Evolutionary conservation across 805 yeast genomes (phyloP), one percentile per base, ranked within the genome.

Genomic region (Starmera caribaea): DNA sequence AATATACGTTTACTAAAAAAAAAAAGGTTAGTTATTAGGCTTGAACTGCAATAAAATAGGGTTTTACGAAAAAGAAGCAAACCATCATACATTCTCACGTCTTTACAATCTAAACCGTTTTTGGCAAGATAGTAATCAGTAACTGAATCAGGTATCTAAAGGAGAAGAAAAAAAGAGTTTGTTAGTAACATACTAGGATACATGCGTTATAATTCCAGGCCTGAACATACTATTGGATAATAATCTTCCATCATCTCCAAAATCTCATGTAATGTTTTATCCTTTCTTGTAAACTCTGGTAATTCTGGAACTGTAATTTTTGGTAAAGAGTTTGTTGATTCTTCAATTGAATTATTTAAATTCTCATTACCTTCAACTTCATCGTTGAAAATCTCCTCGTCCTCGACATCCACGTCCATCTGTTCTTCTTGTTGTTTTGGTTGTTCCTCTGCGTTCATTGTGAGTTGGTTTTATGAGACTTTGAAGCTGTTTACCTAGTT

Each of bases 201-300:
- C 8, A 36, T 33, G 29, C 30, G 34, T 29, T 7, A 8, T 13
- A n/a, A 14, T 29, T 33, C n/a, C n/a, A n/a, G n/a, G n/a, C n/a
- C n/a, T 17, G 10, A 15, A 37, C 50, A 15, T 24, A 50, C 55
- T 29, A 90, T 81, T 2, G 98, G 98, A 3, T 96, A 86, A 57
- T 81, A 87, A 43, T 88, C 96, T 47, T 87, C 95, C 90, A 92
- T 81, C 69, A 88, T 68, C 29, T 81, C 82, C 26, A 92, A 66
- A 30, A 92, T 79, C 50, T 92, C 97, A 49, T 81, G 76, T 39
- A 92, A 64, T 0, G 92, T 79, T 52, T 83, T 84, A 54, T 87
- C 95, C 49, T 82, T 81, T 48, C 87, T 69, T 1, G 87, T 73
- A 37, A 81, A 66, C 40, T 79, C 86, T 0, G 88, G 86, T 7